A percentile compares a stretch with the other conserved stretches of the same genome.
These are phyloP conservation scores for Yueomyces sinensis DNA, from an alignment of 805 yeast genomes.

Conservation along the genomic window DNA sequence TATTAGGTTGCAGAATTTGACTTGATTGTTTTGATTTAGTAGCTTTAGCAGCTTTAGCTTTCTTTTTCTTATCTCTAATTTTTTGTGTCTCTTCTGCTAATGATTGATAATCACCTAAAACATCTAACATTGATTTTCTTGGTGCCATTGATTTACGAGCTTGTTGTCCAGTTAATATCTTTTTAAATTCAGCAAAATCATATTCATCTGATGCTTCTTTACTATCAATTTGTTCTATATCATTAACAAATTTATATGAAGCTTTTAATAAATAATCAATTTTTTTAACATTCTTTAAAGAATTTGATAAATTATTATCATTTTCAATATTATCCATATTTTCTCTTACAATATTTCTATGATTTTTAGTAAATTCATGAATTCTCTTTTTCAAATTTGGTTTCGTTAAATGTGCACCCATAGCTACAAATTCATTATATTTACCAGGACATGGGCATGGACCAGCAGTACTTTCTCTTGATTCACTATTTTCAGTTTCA, in stretches of 20 bases:
- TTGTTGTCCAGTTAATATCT: conserved; percentile 16
- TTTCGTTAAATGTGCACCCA: conserved; percentile 1
- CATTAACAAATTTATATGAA: conserved; percentile 12
- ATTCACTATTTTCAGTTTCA: not conserved
- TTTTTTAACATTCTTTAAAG: conserved; percentile 3
- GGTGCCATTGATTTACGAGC: conserved; percentile 3
- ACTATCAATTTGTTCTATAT: conserved; percentile 11
- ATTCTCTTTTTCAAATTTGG: conserved; percentile 6
- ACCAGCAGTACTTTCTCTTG: not conserved
- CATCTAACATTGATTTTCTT: conserved; percentile 15
- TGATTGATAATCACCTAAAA: conserved; percentile 5
- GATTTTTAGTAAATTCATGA: conserved; percentile 8
- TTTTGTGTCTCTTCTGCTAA: not conserved
- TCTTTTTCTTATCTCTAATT: not conserved
- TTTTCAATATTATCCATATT: conserved; percentile 6
- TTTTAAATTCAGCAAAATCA: conserved; percentile 12
- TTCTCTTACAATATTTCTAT: conserved; percentile 7
- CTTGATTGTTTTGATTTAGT: not conserved
- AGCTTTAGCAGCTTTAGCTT: not conserved
- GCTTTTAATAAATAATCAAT: conserved; percentile 12
- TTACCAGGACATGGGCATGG: not conserved
- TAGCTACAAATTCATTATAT: conserved; percentile 1
- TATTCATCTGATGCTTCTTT: conserved; percentile 3
- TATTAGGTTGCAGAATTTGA: not conserved
- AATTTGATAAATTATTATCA: conserved; percentile 1